Percentiles rank a stretch among this genome's conserved stretches.
These are phyloP conservation scores for Puccinellia tenuiflora DNA, from an alignment of 176 grass and related monocot genomes.

Conservation along the genomic window DNA sequence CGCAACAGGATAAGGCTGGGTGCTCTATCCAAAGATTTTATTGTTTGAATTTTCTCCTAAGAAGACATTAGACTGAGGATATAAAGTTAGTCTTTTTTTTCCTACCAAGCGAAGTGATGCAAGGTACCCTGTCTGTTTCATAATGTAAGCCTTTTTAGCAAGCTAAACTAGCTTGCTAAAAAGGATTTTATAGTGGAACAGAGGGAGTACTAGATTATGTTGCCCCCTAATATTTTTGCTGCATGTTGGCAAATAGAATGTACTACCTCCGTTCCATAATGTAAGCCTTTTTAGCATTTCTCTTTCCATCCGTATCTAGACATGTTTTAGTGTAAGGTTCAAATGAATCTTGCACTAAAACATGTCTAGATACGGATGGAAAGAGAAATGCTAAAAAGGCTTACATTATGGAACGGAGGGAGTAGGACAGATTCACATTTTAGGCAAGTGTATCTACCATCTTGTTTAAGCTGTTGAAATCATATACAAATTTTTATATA, in stretches of 20 bases:
- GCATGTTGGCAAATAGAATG: not conserved
- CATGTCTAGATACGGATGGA: too few relatives aligned
- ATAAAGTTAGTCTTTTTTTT: not conserved
- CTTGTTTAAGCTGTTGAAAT: not conserved
- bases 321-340: too few relatives aligned
- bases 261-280: too few relatives aligned
- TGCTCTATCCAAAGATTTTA: not conserved
- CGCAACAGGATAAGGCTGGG: not conserved
- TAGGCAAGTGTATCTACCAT: not conserved
- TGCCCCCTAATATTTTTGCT: not conserved
- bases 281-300: too few relatives aligned
- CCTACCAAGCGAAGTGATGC: not conserved
- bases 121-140: too few relatives aligned
- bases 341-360: too few relatives aligned
- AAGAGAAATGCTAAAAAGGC: too few relatives aligned
- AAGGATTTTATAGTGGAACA: too few relatives aligned
- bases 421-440: not conserved
- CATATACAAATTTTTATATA: not conserved
- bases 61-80: not conserved
- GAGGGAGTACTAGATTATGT: not conserved
- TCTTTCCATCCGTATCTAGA: too few relatives aligned
- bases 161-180: too few relatives aligned
- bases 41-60: not conserved
- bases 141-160: too few relatives aligned
- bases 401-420: too few relatives aligned